A percentile compares a stretch with the other conserved stretches of the same genome.
phyloP scores from a whole-genome alignment of 345 rosid genomes.

The Euphorbia peplus region DNA sequence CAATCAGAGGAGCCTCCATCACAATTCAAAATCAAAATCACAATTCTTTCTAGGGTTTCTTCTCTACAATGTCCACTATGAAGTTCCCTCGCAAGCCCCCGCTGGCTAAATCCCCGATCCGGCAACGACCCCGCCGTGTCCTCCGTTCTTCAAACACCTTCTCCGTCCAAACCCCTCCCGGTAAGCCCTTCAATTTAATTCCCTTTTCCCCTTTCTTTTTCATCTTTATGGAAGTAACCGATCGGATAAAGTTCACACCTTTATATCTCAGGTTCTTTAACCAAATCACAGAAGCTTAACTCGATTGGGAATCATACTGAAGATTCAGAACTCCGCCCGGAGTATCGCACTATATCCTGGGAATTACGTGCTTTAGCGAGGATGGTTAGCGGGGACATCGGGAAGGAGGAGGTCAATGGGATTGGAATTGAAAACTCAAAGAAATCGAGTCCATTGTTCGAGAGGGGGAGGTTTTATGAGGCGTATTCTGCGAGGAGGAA shows the following conservation, averaged over 20 bases:
- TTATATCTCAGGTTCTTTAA: slow-evolving; percentile 47
- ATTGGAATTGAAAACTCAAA: slow-evolving; percentile 9
- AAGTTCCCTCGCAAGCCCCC: slow-evolving; percentile 65
- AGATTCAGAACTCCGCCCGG: slow-evolving; percentile 46
- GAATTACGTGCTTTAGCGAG: slow-evolving; percentile 60
- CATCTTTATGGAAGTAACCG: not conserved
- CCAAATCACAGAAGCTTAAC: slow-evolving; percentile 45
- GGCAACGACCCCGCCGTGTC: slow-evolving; percentile 54
- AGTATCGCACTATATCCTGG: slow-evolving; percentile 58
- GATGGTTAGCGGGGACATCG: slow-evolving; percentile 44
- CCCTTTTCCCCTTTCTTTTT: not conserved
- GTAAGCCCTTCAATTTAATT: slow-evolving; percentile 23
- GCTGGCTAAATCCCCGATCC: slow-evolving; percentile 66
- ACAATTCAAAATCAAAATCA: not conserved
- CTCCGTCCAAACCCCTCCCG: slow-evolving; percentile 61
- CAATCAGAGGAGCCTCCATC: not conserved
- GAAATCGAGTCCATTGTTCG: slow-evolving; percentile 45
- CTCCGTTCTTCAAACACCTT: slow-evolving; percentile 40
- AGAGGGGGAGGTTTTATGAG: slow-evolving; percentile 86
- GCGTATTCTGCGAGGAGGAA: slow-evolving; percentile 77
- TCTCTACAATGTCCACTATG: slow-evolving; percentile 52
- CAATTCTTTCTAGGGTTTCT: not conserved
- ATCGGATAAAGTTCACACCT: not conserved
- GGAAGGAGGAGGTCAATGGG: slow-evolving; percentile 23
- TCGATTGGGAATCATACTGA: slow-evolving; percentile 29